Evolutionary conservation across 2,329 filamentous ascomycete species (phyloP), one percentile per base, ranked within the genome.

Genomic region (Alternaria ventricosa): DNA sequence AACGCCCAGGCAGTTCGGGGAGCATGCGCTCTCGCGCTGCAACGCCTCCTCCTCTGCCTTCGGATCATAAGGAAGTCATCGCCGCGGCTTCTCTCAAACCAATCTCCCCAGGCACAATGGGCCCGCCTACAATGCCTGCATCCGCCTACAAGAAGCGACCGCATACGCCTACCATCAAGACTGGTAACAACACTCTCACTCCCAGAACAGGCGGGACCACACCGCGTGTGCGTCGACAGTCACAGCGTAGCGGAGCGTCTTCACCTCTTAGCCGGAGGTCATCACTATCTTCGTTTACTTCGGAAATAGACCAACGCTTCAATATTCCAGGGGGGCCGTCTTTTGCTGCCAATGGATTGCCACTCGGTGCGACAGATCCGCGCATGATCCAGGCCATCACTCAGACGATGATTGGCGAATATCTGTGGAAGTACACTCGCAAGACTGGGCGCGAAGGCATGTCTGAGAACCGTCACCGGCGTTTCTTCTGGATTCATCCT

Each of bases 351-450:
- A 80, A 84, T 50, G 90, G 90, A 13, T 87, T 96, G 64, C 88
- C 89, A 10, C 84, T 89, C 23, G 75, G 77, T 20, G 87, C 88
- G 67, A 97, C 94, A 6, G 96, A 99, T 82, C 95, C 95, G 66
- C 92, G 95, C 72, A 97, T 99, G 94, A 98, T 99, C 71, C 94
- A 97, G 82, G 96, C 96, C 53, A 97, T 99, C 69, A 99, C 96
- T 3, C 95, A 99, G 81, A 98, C 96, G 18, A 99, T 99, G 96
- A 98, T 99, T 76, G 96, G 96, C 60, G 96, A 99, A 79, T 98
- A 95, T 79, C 85, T 99, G 44, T 99, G 96, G 96, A 99, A 99
- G 80, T 99, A 99, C 81, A 99, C 96, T 0, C 91, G 96, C 74
- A 97, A 96, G 83, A 87, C 94, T 63, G 94, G 94, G n/a, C 90